phyloP scores from a whole-genome alignment of 1,284 basidiomycete species.

The Irpex rosettiformis region DNA sequence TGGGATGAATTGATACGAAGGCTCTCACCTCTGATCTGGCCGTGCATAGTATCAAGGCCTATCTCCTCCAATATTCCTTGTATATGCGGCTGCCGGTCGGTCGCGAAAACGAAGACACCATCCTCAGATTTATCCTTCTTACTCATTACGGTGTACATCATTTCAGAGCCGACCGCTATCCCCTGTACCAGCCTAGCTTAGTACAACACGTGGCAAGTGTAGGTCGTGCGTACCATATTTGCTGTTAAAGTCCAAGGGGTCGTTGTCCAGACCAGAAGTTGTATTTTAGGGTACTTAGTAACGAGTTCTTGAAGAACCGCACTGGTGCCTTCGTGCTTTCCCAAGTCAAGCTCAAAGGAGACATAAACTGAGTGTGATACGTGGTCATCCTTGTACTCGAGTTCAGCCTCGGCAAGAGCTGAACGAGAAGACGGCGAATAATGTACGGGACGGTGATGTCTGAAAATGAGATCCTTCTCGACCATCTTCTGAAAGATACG shows the following conservation, averaged over 20 bases:
- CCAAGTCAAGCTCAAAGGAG: slow-evolving; percentile 57
- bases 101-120: slow-evolving; percentile 61
- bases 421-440: slow-evolving; percentile 96
- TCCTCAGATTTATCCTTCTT: slow-evolving; percentile 26
- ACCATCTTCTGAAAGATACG: slow-evolving; percentile 89
- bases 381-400: slow-evolving; percentile 89
- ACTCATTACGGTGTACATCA: slow-evolving; percentile 66
- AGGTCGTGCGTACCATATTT: slow-evolving; percentile 75
- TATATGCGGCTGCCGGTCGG: slow-evolving; percentile 61
- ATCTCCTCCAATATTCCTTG: slow-evolving; percentile 48
- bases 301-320: slow-evolving; percentile 22
- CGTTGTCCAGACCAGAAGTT: slow-evolving; percentile 94
- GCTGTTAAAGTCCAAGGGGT: slow-evolving; percentile 97
- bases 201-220: slow-evolving; percentile 4
- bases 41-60: slow-evolving; percentile 34
- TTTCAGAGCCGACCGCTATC: slow-evolving; percentile 76
- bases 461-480: slow-evolving; percentile 79
- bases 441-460: slow-evolving; percentile 88
- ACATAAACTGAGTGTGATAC: slow-evolving; percentile 88
- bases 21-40: slow-evolving; percentile 46
- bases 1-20: not conserved
- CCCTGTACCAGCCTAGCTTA: slow-evolving; percentile 47
- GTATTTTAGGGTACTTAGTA: slow-evolving; percentile 31
- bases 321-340: slow-evolving; percentile 20
- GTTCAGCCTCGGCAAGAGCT: slow-evolving; percentile 93